phyloP scores from a whole-genome alignment of 208 protist genomes.

The Zelonia costaricensis region DNA sequence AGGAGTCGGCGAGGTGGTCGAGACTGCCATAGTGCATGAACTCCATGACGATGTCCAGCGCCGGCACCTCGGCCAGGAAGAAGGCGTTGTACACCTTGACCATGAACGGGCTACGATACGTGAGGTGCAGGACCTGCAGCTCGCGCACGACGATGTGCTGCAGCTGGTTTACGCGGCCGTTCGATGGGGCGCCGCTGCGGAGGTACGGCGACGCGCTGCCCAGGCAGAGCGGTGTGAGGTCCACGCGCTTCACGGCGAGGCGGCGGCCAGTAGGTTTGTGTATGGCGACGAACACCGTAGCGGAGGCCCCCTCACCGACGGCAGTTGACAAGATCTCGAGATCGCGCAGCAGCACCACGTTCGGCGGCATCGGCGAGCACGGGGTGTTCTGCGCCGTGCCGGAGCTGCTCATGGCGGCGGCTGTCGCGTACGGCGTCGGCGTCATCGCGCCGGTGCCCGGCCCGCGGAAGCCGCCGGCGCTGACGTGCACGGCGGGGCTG shows the following conservation, averaged over 20 bases:
- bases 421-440: background rate
- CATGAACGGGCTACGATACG: slow-evolving; percentile 87
- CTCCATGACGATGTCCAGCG: slow-evolving; percentile 89
- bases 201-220: slow-evolving; percentile 15
- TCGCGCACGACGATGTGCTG: slow-evolving; percentile 75
- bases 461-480: background rate
- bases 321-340: slow-evolving; percentile 35
- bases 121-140: slow-evolving; percentile 84
- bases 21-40: slow-evolving; percentile 91
- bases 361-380: slow-evolving; percentile 24
- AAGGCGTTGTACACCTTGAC: slow-evolving; percentile 93
- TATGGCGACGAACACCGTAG: slow-evolving; percentile 68
- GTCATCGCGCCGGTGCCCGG: slow-evolving; percentile 1
- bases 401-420: slow-evolving; percentile 3
- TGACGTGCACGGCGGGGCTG: slow-evolving; percentile 14
- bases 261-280: slow-evolving; percentile 64
- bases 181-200: slow-evolving; percentile 16
- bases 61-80: slow-evolving; percentile 46
- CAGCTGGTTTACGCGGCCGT: slow-evolving; percentile 53
- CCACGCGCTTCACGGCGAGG: slow-evolving; percentile 82
- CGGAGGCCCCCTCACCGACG: slow-evolving; percentile 75
- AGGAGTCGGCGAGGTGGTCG: slow-evolving; percentile 40
- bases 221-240: slow-evolving; percentile 66
- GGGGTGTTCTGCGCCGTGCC: background rate
- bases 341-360: slow-evolving; percentile 67